Percentiles rank a stretch among this genome's conserved stretches.
Evolutionary conservation across 2,329 filamentous ascomycete genomes (phyloP).

Genomic region (Ceratocystis colombiana): DNA sequence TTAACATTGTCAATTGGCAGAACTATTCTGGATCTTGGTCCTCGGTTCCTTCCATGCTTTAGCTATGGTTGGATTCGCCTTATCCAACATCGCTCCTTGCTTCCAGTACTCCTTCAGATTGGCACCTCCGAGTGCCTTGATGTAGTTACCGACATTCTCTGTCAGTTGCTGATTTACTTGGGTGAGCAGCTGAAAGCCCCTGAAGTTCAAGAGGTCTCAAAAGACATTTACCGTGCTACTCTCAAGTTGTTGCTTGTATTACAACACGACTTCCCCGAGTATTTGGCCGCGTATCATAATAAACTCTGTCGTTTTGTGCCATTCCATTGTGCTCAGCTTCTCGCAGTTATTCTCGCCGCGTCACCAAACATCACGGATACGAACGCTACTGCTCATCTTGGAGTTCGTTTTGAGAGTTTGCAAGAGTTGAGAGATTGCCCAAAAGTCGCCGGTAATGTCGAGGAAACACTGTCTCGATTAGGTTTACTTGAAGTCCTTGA

Average conservation of each 20-base stretch:
- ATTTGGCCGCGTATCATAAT: slow-evolving; percentile 77
- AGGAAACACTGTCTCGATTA: slow-evolving; percentile 42
- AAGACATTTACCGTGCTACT: slow-evolving; percentile 74
- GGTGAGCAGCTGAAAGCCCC: slow-evolving; percentile 69
- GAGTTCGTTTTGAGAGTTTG: slow-evolving; percentile 64
- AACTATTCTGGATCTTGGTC: slow-evolving; percentile 61
- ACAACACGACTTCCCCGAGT: slow-evolving; percentile 91
- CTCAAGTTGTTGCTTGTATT: slow-evolving; percentile 74
- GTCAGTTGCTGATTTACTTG: slow-evolving; percentile 61
- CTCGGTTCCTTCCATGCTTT: slow-evolving; percentile 69
- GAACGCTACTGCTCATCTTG: slow-evolving; percentile 61
- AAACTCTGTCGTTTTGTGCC: slow-evolving; percentile 73
- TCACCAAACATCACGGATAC: slow-evolving; percentile 66
- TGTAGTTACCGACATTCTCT: slow-evolving; percentile 69
- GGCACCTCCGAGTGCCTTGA: slow-evolving; percentile 42
- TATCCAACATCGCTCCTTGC: slow-evolving; percentile 72
- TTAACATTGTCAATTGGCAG: slow-evolving; percentile 36
- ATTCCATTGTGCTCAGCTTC: slow-evolving; percentile 72
- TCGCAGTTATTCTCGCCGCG: slow-evolving; percentile 79
- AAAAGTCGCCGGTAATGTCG: slow-evolving; percentile 53
- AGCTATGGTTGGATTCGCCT: slow-evolving; percentile 75
- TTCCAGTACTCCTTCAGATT: slow-evolving; percentile 60
- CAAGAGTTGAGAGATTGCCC: slow-evolving; percentile 64
- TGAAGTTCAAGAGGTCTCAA: slow-evolving; percentile 57
- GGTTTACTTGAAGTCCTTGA: slow-evolving; percentile 53